Percentiles rank a stretch among this genome's conserved stretches.
phyloP scores from a whole-genome alignment of 2,329 filamentous ascomycete species.

The Thelonectria rubi region DNA sequence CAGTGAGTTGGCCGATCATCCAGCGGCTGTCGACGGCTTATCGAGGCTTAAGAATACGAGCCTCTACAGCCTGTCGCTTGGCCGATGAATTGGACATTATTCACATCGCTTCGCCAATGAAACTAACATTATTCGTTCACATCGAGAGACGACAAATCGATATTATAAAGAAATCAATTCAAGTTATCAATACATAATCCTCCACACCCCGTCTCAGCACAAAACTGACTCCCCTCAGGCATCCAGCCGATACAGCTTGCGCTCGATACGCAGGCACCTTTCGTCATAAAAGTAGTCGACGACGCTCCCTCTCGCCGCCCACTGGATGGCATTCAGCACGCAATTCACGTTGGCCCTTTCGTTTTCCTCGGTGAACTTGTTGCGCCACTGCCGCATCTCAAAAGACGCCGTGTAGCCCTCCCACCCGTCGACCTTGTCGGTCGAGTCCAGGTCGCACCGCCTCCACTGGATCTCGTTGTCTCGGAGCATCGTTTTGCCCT shows the following conservation, averaged over 20 bases:
- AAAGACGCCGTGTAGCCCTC: constrained; percentile 7
- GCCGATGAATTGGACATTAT: too few relatives aligned
- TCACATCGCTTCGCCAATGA: too few relatives aligned
- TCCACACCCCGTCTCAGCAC: too few relatives aligned
- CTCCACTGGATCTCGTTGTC: not conserved
- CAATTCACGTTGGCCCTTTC: not conserved
- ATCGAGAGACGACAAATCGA: too few relatives aligned
- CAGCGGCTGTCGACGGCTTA: constrained; percentile 38
- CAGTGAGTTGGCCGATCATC: constrained; percentile 5
- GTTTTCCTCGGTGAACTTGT: not conserved
- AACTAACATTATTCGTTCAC: too few relatives aligned
- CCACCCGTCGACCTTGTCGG: constrained; percentile 2
- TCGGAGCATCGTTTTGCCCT: not conserved
- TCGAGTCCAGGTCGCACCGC: constrained; percentile 17
- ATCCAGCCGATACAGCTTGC: not conserved
- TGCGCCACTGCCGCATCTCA: not conserved
- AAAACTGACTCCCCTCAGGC: not conserved
- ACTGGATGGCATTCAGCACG: constrained; percentile 1
- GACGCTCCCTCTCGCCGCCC: not conserved
- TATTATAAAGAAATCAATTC: too few relatives aligned
- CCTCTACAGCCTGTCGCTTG: not conserved
- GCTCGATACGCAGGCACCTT: not conserved
- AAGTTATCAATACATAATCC: too few relatives aligned
- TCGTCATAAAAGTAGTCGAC: not conserved
- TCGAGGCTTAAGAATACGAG: constrained; percentile 21